Percentiles rank a stretch among this genome's conserved stretches.
These are phyloP conservation scores for Lactarius evosmus DNA, from an alignment of 768 basidiomycete genomes.

Conservation along the genomic window DNA sequence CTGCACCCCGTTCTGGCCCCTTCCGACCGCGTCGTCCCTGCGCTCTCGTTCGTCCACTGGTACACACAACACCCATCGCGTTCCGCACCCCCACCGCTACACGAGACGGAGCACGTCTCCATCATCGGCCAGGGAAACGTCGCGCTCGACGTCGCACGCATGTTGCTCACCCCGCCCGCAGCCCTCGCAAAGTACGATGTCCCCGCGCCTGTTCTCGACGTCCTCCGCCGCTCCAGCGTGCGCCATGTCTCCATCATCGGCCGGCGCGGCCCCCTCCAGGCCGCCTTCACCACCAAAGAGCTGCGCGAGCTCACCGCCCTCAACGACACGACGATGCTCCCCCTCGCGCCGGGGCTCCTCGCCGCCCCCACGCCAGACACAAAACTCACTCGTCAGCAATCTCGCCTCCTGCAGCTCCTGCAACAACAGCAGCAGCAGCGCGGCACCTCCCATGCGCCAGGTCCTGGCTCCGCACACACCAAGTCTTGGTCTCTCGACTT, in stretches of 20 bases:
- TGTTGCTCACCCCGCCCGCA: conserved; percentile 71
- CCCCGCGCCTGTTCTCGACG: conserved; percentile 66
- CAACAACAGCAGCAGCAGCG: conserved; percentile 52
- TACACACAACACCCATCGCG: conserved; percentile 88
- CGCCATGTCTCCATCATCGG: conserved; percentile 80
- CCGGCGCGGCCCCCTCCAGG: conserved; percentile 83
- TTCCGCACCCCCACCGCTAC: conserved; percentile 58
- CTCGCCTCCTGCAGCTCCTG: conserved; percentile 62
- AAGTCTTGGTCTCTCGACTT: conserved; percentile 84
- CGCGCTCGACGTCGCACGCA: conserved; percentile 86
- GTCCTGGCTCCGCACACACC: conserved; percentile 42
- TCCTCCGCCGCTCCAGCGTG: conserved; percentile 59
- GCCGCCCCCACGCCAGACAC: conserved; percentile 36
- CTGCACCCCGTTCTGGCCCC: conserved; percentile 53
- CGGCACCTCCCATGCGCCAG: conserved; percentile 32
- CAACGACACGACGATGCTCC: conserved; percentile 64
- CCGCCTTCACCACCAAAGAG: conserved; percentile 91
- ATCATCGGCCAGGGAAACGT: conserved; percentile 96
- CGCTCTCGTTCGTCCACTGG: conserved; percentile 89
- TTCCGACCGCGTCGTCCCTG: conserved; percentile 56
- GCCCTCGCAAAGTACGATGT: conserved; percentile 72
- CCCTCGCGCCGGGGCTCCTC: conserved; percentile 50
- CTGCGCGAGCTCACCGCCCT: conserved; percentile 73
- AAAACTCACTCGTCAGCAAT: conserved; percentile 58
- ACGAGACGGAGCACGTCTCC: conserved; percentile 65